Evolutionary conservation across 192 early-diverging fungal genomes (phyloP).

Genomic region (Rhizoclosmatium sp.): DNA sequence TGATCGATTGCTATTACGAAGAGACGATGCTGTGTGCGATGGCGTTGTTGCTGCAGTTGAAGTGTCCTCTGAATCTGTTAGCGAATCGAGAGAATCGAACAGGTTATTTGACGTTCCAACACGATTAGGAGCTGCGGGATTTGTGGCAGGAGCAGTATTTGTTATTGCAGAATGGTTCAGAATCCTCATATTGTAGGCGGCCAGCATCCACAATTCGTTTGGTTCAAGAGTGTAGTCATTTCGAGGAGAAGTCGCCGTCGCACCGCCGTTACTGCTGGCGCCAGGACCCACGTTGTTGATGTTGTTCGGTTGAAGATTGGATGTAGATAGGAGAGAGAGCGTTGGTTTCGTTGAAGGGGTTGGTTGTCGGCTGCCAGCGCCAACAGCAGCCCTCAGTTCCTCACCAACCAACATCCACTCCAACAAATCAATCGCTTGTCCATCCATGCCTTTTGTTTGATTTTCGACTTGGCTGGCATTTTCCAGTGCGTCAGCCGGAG

Average conservation of each 20-base stretch:
- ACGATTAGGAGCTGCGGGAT: neutral
- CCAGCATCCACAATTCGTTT: conserved; percentile 33
- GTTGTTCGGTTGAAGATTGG: neutral
- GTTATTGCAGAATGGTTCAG: neutral
- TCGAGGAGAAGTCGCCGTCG: neutral
- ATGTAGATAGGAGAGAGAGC: neutral
- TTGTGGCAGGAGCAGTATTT: neutral
- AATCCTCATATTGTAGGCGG: conserved; percentile 21
- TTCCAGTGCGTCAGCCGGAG: neutral
- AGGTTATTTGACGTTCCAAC: neutral
- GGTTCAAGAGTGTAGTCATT: conserved; percentile 27
- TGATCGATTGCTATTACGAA: neutral
- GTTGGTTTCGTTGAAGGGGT: neutral
- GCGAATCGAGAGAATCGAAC: neutral
- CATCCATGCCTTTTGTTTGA: neutral
- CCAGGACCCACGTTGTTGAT: neutral
- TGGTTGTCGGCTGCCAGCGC: neutral
- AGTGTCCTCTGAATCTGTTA: neutral
- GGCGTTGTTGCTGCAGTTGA: neutral
- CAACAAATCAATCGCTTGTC: neutral
- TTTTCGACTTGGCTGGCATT: neutral
- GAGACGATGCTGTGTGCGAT: neutral
- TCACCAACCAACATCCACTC: conserved; percentile 22
- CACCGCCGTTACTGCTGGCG: neutral
- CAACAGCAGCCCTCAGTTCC: conserved; percentile 15